phyloP scores from a whole-genome alignment of 2,329 filamentous ascomycete genomes.

The Raffaelea deltoideospora region DNA sequence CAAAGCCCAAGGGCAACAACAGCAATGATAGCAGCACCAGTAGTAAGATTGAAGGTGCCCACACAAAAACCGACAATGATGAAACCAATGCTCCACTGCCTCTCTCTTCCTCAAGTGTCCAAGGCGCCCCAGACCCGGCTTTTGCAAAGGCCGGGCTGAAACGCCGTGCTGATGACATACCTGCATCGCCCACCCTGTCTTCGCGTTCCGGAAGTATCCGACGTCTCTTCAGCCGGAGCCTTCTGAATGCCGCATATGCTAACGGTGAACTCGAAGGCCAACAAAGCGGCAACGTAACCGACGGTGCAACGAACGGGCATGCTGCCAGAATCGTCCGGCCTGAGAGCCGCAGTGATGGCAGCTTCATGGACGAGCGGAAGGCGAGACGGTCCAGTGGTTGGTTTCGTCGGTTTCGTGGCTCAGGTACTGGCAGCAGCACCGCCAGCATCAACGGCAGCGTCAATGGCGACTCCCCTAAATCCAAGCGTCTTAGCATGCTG shows the following conservation, averaged over 20 bases:
- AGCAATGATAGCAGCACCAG: slow-evolving; percentile 10
- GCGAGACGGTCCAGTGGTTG: slow-evolving; percentile 41
- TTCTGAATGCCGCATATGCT: slow-evolving; percentile 37
- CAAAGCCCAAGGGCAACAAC: slow-evolving; percentile 7
- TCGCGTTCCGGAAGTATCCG: slow-evolving; percentile 40
- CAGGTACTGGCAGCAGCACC: slow-evolving; percentile 3
- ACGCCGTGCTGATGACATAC: slow-evolving; percentile 32
- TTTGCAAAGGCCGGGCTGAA: slow-evolving; percentile 25
- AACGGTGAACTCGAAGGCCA: slow-evolving; percentile 28
- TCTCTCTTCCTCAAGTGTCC: no score
- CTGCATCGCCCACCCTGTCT: slow-evolving; percentile 35
- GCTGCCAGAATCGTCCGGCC: slow-evolving; percentile 24
- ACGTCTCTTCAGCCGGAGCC: slow-evolving; percentile 39
- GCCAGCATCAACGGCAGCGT: slow-evolving; percentile 9
- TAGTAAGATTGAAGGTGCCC: slow-evolving; percentile 26
- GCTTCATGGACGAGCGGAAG: slow-evolving; percentile 35
- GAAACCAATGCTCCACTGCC: no score
- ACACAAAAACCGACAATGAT: slow-evolving; percentile 10
- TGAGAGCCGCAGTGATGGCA: slow-evolving; percentile 32
- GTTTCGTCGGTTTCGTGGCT: slow-evolving; percentile 38
- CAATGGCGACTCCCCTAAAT: slow-evolving; percentile 11
- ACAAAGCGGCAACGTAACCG: background rate
- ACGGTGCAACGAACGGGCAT: slow-evolving; percentile 3
- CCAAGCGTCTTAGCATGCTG: slow-evolving; percentile 27
- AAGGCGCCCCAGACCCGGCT: no score